Evolutionary conservation across 148 eudicot genomes (phyloP), one percentile per base, ranked within the genome.

Genomic region (Cornus kousa): DNA sequence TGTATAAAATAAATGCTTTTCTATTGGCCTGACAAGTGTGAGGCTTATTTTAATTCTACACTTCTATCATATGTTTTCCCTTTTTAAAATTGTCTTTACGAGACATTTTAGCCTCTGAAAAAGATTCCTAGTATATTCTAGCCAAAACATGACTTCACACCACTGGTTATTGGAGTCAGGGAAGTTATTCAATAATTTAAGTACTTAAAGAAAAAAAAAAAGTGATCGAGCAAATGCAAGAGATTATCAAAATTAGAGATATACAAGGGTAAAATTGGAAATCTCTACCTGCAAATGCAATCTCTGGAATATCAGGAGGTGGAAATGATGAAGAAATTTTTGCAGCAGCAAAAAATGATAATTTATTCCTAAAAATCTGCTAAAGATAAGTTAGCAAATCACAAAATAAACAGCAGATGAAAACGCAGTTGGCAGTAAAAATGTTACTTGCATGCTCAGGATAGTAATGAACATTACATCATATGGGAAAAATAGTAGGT

Each of bases 341-440:
- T 69, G 97, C 98, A 82, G 98, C 98, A 77, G 98, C 98, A 80
- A 89, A 95, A 86, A 95, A 95, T 24, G 85, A 79, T 82, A 93
- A 72, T 86, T 86, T 95, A 84, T 93, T 95, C 82, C 97, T 89
- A 87, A 95, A 95, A 73, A 86, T 85, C 98, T 95, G 89, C 80
- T 81, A 57, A 74, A 80, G 78, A 82, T 48, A 87, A 72, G 48
- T 83, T 62, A 86, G 76, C 35, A 79, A 74, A 17, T 71, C 13
- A 35, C 13, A 62, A 74, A 37, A 75, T 43, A 53, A 74, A 77
- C 69, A 77, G 79, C 17, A 74, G 50, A 68, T 64, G 78, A 55
- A 67, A 39, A 39, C 65, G 74, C 39, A 60, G 62, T 39, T 12
- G 8, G 73, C 55, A 72, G 50, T 3, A 73, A 71, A 71, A 12